phyloP scores from a whole-genome alignment of 768 basidiomycete species.

The Hericium alpestre region DNA sequence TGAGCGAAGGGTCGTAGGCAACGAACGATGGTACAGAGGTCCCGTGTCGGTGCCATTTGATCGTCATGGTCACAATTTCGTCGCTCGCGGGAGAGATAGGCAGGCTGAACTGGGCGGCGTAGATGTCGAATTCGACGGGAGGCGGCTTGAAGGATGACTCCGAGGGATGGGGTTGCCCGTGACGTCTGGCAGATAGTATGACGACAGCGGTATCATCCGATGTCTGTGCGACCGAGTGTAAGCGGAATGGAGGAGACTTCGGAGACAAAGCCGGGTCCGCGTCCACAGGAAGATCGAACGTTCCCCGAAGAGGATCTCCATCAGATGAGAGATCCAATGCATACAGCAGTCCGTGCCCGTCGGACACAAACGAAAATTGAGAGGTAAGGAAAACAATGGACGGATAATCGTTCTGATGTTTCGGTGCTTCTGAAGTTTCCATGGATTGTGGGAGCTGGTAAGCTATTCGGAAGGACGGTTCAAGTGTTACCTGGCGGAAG shows the following conservation, averaged over 20 bases:
- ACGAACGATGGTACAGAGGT: constrained; percentile 58
- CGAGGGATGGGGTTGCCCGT: neutral
- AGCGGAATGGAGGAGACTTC: constrained; percentile 27
- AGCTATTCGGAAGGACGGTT: constrained; percentile 43
- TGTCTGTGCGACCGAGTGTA: constrained; percentile 32
- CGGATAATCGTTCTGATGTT: constrained; percentile 61
- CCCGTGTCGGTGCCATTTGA: constrained; percentile 64
- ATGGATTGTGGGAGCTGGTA: constrained; percentile 53
- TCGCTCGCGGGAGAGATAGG: constrained; percentile 26
- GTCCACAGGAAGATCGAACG: constrained; percentile 32
- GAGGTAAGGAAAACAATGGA: constrained; percentile 49
- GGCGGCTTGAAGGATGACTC: constrained; percentile 14
- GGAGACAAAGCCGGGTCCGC: constrained; percentile 17
- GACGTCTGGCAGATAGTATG: constrained; percentile 51
- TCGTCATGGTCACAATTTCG: constrained; percentile 30
- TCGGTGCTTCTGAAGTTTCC: constrained; percentile 27
- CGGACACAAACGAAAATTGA: constrained; percentile 44
- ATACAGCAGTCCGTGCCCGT: constrained; percentile 63
- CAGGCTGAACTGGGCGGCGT: constrained; percentile 45
- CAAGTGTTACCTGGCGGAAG: constrained; percentile 31
- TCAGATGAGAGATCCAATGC: constrained; percentile 34
- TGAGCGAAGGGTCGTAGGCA: constrained; percentile 33
- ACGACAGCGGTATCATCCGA: constrained; percentile 32
- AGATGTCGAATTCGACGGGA: constrained; percentile 49
- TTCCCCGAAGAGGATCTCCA: constrained; percentile 37